A percentile compares a stretch with the other conserved stretches of the same genome.
Conservation (phyloP, 2,329 filamentous ascomycete genomes). For the Claviceps fusiformis region DNA sequence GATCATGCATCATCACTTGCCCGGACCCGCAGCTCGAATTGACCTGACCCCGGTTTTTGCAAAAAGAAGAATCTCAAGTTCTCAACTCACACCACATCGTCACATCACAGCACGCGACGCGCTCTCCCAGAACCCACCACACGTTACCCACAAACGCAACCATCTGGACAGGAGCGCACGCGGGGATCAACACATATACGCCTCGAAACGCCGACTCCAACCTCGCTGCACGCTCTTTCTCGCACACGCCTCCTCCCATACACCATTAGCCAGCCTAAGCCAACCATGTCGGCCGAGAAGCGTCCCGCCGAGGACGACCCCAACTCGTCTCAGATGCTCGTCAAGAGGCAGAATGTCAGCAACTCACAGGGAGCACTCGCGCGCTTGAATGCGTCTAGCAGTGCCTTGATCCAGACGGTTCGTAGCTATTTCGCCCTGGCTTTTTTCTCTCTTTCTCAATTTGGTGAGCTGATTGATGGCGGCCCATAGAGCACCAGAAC, state of each 20-base stretch:
- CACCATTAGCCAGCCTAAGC: neutral
- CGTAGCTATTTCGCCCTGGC: constrained; percentile 10
- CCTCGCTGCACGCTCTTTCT: neutral
- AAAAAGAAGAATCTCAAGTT: neutral
- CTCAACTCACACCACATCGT: neutral
- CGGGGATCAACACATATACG: neutral
- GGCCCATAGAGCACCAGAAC: constrained; percentile 55
- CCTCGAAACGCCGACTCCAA: neutral
- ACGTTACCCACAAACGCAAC: neutral
- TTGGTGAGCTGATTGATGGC: neutral
- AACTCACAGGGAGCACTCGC: constrained; percentile 33
- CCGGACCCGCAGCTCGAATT: no score
- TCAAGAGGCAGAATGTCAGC: constrained; percentile 73
- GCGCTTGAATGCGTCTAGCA: constrained; percentile 35
- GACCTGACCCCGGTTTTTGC: no score
- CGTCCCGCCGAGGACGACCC: constrained; percentile 78
- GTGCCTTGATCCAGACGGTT: constrained; percentile 38
- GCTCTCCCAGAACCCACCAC: neutral
- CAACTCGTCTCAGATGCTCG: constrained; percentile 62
- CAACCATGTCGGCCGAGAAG: constrained; percentile 78
- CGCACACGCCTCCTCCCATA: neutral
- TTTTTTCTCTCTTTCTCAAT: no score
- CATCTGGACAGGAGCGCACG: neutral
- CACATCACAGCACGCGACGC: neutral
- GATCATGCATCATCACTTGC: no score